These are phyloP conservation scores for Lecanicillium sp. DNA, from an alignment of 2,329 filamentous ascomycete genomes.

Conservation along the genomic window DNA sequence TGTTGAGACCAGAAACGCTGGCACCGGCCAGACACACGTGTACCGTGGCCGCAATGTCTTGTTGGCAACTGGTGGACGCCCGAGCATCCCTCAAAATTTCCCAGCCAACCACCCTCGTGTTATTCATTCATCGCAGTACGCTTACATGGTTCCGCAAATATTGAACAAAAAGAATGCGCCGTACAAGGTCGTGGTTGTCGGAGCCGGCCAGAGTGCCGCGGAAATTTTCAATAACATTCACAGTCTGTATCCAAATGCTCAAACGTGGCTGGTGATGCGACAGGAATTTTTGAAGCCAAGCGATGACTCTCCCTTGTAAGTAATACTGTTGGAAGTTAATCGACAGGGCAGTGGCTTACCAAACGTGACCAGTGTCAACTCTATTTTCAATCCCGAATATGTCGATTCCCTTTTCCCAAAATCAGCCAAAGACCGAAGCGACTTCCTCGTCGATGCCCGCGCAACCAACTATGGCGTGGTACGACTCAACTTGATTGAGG, in stretches of 20 bases:
- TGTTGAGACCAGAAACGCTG: conserved; percentile 55
- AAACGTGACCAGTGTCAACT: conserved; percentile 68
- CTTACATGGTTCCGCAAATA: conserved; percentile 51
- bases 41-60: conserved; percentile 58
- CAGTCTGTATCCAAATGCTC: conserved; percentile 70
- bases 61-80: conserved; percentile 50
- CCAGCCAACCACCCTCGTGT: conserved; percentile 64
- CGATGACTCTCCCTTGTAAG: conserved; percentile 92
- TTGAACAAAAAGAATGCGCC: conserved; percentile 45
- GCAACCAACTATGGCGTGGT: conserved; percentile 95
- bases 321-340: no score
- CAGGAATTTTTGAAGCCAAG: conserved; percentile 78
- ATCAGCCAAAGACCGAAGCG: conserved; percentile 51
- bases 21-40: conserved; percentile 44
- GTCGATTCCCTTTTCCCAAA: conserved; percentile 70
- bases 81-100: conserved; percentile 62
- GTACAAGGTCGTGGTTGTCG: conserved; percentile 76
- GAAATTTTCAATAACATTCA: conserved; percentile 93
- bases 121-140: conserved; percentile 84
- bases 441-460: conserved; percentile 58
- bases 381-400: conserved; percentile 86
- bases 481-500: conserved; percentile 80
- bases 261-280: conserved; percentile 72
- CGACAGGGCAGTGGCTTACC: neutral
- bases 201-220: conserved; percentile 84